These are phyloP conservation scores for Botrytis sinoallii DNA, from an alignment of 2,329 filamentous ascomycete species.

Conservation along the genomic window DNA sequence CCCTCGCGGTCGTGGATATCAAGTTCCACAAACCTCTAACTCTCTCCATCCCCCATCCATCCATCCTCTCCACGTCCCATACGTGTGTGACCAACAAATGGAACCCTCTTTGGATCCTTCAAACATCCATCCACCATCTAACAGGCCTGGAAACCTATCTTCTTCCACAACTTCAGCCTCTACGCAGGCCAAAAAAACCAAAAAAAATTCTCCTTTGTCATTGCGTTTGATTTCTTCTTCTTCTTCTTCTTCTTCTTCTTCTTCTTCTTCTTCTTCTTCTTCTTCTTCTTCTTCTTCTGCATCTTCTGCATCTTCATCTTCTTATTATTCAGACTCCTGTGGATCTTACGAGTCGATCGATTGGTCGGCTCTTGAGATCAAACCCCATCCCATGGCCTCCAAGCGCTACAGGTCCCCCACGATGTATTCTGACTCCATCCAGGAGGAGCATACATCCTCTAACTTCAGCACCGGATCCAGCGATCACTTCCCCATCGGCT, in stretches of 20 bases:
- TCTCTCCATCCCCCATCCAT: neutral
- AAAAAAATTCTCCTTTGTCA: neutral
- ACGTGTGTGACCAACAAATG: neutral
- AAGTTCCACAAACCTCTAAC: constrained; percentile 11
- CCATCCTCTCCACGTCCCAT: neutral
- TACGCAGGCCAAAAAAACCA: neutral
- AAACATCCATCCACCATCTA: neutral
- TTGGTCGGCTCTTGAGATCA: constrained; percentile 13
- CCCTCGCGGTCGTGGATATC: constrained; percentile 14
- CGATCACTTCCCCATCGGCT: neutral
- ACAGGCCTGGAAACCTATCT: constrained; percentile 6
- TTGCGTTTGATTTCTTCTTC: constrained; percentile 5
- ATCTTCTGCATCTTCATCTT: neutral
- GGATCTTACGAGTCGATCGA: constrained; percentile 12
- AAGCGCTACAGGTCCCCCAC: neutral
- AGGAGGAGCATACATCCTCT: neutral
- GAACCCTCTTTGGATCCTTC: constrained; percentile 8
- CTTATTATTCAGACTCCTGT: neutral
- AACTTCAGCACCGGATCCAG: neutral
- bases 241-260: constrained; percentile 7
- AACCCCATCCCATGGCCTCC: neutral
- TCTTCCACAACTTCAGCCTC: neutral
- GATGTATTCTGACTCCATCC: constrained; percentile 3
- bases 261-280: constrained; percentile 10
- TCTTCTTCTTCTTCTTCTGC: constrained; percentile 9